Percentiles rank a stretch among this genome's conserved stretches.
Conservation (phyloP, 768 basidiomycete genomes). For the Leccinum obscurum region DNA sequence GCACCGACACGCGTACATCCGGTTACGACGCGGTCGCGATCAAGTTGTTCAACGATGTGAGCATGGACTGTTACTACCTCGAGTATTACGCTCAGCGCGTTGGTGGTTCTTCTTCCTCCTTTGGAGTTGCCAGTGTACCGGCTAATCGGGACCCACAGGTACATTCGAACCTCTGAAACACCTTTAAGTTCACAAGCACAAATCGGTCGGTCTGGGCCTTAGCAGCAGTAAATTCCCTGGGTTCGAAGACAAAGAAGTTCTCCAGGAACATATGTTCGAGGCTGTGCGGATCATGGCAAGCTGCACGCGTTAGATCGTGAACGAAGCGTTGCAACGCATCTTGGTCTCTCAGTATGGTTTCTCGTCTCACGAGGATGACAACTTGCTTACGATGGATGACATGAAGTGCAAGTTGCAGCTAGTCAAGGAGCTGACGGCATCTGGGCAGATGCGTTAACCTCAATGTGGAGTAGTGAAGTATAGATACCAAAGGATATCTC, state of each 20-base stretch:
- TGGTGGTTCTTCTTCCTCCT: constrained; percentile 22
- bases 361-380: not conserved
- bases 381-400: not conserved
- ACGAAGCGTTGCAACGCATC: not conserved
- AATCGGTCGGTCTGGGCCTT: constrained; percentile 44
- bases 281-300: not conserved
- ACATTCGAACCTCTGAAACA: constrained; percentile 35
- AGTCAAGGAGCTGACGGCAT: not conserved
- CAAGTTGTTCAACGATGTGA: constrained; percentile 45
- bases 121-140: not conserved
- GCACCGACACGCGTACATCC: too few species aligned
- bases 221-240: constrained; percentile 44
- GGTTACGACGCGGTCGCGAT: constrained; percentile 45
- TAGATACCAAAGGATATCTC: too few species aligned
- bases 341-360: not conserved
- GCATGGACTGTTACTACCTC: constrained; percentile 46
- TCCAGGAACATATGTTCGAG: not conserved
- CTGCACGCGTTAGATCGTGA: not conserved
- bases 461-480: too few species aligned
- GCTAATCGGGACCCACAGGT: constrained; percentile 11
- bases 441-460: not conserved
- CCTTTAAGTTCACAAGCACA: constrained; percentile 32
- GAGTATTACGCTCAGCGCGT: constrained; percentile 50
- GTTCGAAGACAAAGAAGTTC: constrained; percentile 42
- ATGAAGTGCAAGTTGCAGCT: not conserved